Percentiles rank a stretch among this genome's conserved stretches.
phyloP scores from a whole-genome alignment of 2,329 filamentous ascomycete species.

The Talaromyces rugulosus region DNA sequence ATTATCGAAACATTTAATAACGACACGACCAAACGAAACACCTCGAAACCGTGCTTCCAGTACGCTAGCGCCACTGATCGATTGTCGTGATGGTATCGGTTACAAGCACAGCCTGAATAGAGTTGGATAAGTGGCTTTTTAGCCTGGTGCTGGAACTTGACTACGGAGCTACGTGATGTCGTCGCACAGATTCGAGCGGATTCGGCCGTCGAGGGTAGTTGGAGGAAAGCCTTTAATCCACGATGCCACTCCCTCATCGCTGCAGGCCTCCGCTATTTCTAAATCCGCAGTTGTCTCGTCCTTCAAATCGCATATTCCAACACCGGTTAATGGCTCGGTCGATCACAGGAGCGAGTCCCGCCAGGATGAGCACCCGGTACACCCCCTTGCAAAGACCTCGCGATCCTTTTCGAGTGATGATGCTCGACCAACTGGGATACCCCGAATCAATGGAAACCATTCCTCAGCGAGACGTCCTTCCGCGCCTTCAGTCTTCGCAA shows the following conservation, averaged over 20 bases:
- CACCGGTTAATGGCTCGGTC: constrained; percentile 18
- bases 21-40: background rate
- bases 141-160: constrained; percentile 23
- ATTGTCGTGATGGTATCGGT: constrained; percentile 30
- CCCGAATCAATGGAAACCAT: constrained; percentile 24
- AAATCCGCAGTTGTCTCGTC: constrained; percentile 16
- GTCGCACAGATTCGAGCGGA: constrained; percentile 29
- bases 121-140: constrained; percentile 22
- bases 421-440: constrained; percentile 25
- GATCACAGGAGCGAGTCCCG: constrained; percentile 24
- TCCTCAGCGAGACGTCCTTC: constrained; percentile 13
- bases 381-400: constrained; percentile 18
- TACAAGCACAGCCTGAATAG: constrained; percentile 18
- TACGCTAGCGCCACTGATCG: background rate
- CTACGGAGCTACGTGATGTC: constrained; percentile 31
- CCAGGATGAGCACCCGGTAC: constrained; percentile 18
- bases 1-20: background rate
- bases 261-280: constrained; percentile 17
- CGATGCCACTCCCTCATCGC: constrained; percentile 22
- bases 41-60: background rate
- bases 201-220: constrained; percentile 27
- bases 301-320: constrained; percentile 26
- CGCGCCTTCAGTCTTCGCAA: constrained; percentile 7
- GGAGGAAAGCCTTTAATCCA: constrained; percentile 21
- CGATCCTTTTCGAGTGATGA: constrained; percentile 20